A percentile compares a stretch with the other conserved stretches of the same genome.
Conservation (phyloP, 176 grass and related monocot species). For the Raddia distichophylla region DNA sequence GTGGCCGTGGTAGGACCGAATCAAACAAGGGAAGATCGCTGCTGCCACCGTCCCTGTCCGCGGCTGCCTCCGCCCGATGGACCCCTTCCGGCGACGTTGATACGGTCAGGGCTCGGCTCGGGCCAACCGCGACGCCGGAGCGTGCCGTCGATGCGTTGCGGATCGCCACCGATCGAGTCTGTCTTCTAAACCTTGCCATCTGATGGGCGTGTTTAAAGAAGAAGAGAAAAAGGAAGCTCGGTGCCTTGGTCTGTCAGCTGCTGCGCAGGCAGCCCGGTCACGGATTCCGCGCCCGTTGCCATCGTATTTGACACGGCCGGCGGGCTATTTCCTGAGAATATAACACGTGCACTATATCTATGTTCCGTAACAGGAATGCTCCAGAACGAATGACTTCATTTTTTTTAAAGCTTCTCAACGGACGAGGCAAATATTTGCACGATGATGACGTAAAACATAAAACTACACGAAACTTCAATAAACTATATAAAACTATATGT, state of each 20-base stretch:
- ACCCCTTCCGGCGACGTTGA: slow-evolving; percentile 29
- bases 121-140: not conserved
- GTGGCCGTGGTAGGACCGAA: slow-evolving; percentile 8
- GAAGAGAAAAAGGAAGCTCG: not conserved
- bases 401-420: too few relatives aligned
- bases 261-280: not conserved
- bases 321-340: not conserved
- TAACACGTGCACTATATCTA: too few relatives aligned
- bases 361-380: too few relatives aligned
- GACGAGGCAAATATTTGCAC: too few relatives aligned
- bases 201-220: not conserved
- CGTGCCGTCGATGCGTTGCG: not conserved
- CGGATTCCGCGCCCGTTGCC: not conserved
- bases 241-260: not conserved
- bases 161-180: not conserved
- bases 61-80: not conserved
- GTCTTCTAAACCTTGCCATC: not conserved
- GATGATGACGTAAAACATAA: too few relatives aligned
- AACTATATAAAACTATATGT: too few relatives aligned
- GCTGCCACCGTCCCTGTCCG: not conserved
- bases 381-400: too few relatives aligned
- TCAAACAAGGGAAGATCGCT: slow-evolving; percentile 2
- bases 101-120: slow-evolving; percentile 5
- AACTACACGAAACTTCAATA: too few relatives aligned
- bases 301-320: not conserved